Evolutionary conservation across 176 grass and related monocot species (phyloP), one percentile per base, ranked within the genome.

Genomic region (Oropetium thomaeum): DNA sequence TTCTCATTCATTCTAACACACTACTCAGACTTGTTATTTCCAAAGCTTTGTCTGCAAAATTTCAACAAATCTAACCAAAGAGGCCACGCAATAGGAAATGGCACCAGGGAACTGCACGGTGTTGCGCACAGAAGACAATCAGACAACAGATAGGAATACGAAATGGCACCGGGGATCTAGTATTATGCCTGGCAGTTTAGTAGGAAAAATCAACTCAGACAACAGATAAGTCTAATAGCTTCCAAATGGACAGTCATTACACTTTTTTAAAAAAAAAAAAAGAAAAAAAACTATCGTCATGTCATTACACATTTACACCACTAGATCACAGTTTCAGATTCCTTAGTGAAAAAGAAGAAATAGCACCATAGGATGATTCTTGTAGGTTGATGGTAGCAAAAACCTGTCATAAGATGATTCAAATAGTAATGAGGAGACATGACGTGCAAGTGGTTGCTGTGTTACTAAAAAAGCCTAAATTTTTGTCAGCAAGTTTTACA

Each of bases 301-400:
- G 3, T n/a, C 58, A 29, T 16, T 40, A 15, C 51, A 82, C 29
- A 49, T 76, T 49, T 44, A 17, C 1, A 44, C 5, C 48, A 83
- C 26, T 15, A 27, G 63, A 35, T 29, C 51, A 14, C 58, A 73
- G 60, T 87, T 47, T 83, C 34, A 60, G 42, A 37, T 7, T 74
- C 17, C 77, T 59, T 59, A 17, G 80, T n/a, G 41, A 30, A 61
- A 69, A 38, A 25, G 26, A 28, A 63, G 26, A 28, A 63, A 43
- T 62, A 54, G 25, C 55, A 44, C 62, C 13, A 57, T 83, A 62
- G 61, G 60, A 83, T 83, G 70, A 76, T 75, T 69, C 80, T 88
- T 83, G 33, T 23, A 28, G 35, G 13, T 23, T 32, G 45, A 63
- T 37, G 40, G 47, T 62, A 64, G 25, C 23, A 45, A 43, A 13